phyloP scores from a whole-genome alignment of 495 filamentous ascomycete genomes.

The Barbatosphaeria neglecta region DNA sequence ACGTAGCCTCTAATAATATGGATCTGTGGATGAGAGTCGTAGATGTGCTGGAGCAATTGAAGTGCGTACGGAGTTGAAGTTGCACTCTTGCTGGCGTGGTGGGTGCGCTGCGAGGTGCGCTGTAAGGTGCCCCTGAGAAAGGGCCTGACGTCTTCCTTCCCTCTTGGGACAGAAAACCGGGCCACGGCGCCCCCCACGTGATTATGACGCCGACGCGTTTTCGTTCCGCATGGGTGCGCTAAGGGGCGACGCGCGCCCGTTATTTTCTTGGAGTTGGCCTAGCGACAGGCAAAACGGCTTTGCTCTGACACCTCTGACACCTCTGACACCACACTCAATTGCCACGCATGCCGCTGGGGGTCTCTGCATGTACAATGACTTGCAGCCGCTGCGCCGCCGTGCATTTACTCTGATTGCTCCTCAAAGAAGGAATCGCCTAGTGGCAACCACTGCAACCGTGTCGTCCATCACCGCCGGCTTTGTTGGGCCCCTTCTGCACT shows the following conservation, averaged over 20 bases:
- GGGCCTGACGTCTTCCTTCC: too few species aligned
- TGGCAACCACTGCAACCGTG: background rate
- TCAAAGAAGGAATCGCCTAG: background rate
- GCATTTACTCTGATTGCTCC: background rate
- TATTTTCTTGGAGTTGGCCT: conserved; percentile 1
- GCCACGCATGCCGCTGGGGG: background rate
- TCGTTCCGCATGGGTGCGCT: too few species aligned
- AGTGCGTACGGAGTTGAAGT: too few species aligned
- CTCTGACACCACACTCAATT: background rate
- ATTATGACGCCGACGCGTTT: background rate
- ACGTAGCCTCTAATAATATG: too few species aligned
- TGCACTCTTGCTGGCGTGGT: too few species aligned
- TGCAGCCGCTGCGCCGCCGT: conserved; percentile 1
- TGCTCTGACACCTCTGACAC: background rate
- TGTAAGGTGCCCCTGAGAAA: too few species aligned
- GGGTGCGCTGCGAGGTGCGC: too few species aligned
- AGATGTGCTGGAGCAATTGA: too few species aligned
- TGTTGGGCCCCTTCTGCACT: background rate
- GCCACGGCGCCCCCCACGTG: background rate
- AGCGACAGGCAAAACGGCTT: background rate
- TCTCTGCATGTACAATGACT: conserved; percentile 7
- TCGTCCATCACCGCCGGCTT: background rate
- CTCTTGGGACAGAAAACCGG: too few species aligned
- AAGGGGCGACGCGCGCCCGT: background rate
- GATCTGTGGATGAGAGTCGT: too few species aligned